These are phyloP conservation scores for Penicillium tannophilum DNA, from an alignment of 495 filamentous ascomycete genomes.

Conservation along the genomic window DNA sequence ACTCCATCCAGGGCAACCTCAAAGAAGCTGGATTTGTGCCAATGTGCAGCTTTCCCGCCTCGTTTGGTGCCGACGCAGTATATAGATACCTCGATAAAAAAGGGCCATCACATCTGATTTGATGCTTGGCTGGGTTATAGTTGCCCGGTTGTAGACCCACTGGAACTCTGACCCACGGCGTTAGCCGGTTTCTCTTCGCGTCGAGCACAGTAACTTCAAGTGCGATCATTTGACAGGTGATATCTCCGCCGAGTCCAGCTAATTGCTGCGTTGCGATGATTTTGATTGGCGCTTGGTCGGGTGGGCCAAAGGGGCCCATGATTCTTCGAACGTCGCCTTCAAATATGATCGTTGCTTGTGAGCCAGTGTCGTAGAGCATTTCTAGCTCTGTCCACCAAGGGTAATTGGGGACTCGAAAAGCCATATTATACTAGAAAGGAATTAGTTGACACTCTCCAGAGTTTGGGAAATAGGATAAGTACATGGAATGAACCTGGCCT, in stretches of 20 bases:
- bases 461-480: neutral
- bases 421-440: slow-evolving; percentile 1
- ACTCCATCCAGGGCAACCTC: no score
- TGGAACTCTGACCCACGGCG: neutral
- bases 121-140: neutral
- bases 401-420: neutral
- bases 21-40: no score
- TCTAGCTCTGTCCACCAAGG: slow-evolving; percentile 6
- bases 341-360: neutral
- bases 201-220: slow-evolving; percentile 1
- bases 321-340: neutral
- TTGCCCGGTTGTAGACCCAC: neutral
- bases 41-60: no score
- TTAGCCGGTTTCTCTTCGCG: neutral
- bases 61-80: no score
- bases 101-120: no score
- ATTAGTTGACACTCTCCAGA: neutral
- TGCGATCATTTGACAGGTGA: neutral
- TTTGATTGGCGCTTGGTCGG: neutral
- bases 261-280: neutral
- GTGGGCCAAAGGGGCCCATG: neutral
- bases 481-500: no score
- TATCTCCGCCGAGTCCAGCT: neutral
- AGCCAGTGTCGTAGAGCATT: slow-evolving; percentile 3
- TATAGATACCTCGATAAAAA: no score